A percentile compares a stretch with the other conserved stretches of the same genome.
phyloP scores from a whole-genome alignment of 352 stramenopile genomes.

The Phytopythium cucurbitacearum region DNA sequence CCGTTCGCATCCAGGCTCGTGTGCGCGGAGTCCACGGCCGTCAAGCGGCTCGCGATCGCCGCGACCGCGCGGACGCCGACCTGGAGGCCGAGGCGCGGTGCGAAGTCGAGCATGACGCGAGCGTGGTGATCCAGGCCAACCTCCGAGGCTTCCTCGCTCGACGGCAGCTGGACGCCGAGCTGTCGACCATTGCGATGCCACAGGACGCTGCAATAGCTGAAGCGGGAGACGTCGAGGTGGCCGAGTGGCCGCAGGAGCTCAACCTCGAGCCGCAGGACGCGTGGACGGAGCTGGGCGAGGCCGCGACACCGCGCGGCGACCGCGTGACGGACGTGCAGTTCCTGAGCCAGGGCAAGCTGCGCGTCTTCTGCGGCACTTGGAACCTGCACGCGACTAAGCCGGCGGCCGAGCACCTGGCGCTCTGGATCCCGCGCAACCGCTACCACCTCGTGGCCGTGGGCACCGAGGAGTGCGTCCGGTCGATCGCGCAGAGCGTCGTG shows the following conservation, averaged over 20 bases:
- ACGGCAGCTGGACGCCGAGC: background rate
- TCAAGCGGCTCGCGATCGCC: slow-evolving; percentile 7
- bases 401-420: slow-evolving; percentile 35
- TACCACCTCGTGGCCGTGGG: slow-evolving; percentile 88
- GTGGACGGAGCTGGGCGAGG: slow-evolving; percentile 53
- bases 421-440: slow-evolving; percentile 69
- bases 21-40: slow-evolving; percentile 29
- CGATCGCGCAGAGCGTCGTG: slow-evolving; percentile 90
- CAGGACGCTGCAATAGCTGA: slow-evolving; percentile 1
- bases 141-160: slow-evolving; percentile 28
- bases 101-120: slow-evolving; percentile 29
- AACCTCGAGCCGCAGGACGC: slow-evolving; percentile 40
- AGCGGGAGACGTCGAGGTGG: slow-evolving; percentile 12
- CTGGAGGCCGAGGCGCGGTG: slow-evolving; percentile 34
- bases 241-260: slow-evolving; percentile 47
- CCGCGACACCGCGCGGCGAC: slow-evolving; percentile 13
- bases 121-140: slow-evolving; percentile 36
- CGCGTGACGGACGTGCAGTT: slow-evolving; percentile 33
- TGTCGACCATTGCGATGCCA: slow-evolving; percentile 7
- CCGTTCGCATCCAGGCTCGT: slow-evolving; percentile 31
- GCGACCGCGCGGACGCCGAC: slow-evolving; percentile 27
- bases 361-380: slow-evolving; percentile 82
- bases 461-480: slow-evolving; percentile 93
- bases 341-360: slow-evolving; percentile 35
- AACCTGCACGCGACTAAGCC: slow-evolving; percentile 83